Evolutionary conservation across 108 stramenopile genomes (phyloP), one percentile per base, ranked within the genome.

Genomic region (Conticribra guillardii): DNA sequence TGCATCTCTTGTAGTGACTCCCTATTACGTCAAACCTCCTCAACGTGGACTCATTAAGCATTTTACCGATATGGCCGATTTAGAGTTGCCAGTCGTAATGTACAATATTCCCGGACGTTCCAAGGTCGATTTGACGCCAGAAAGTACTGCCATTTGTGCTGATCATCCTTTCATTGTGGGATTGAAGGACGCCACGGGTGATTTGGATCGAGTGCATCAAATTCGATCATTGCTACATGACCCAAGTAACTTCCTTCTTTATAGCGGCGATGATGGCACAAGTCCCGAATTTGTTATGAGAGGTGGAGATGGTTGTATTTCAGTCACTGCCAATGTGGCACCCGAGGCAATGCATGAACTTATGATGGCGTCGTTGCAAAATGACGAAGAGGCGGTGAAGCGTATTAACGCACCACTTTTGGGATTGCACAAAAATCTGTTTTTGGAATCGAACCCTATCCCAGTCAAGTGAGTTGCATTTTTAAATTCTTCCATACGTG

Each of bases 21-120:
- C 97, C 2, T 95, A 95, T 65, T 98, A 98, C 75, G 91, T 95
- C 71, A 97, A 97, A 71, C 96, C 97, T 33, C 87, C 94, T 9
- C 96, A 96, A 68, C 63, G 81, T 56, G 95, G 87, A 7, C 70
- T 97, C 47, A 80, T 96, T 49, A 76, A 85, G 18, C 95, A 96
- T 68, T 93, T 93, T 64, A 73, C 67, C 14, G 53, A 63, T 21
- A 71, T 93, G 56, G 96, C 96, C 16, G 92, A 93, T 59, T 66
- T 89, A 68, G 93, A 87, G 2, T 73, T 97, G 67, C 97, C 97
- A 4, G 80, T 97, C 15, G 65, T 97, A 2, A 73, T 98, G 29
- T 98, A 98, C 83, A 98, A 98, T 71, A 91, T 97, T 34, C 96
- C 96, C 4, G 92, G 93, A 32, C 60, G 94, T 23, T 82, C 93